Evolutionary conservation across 495 filamentous ascomycete genomes (phyloP).

Genomic region (Corynascus novoguineensis): DNA sequence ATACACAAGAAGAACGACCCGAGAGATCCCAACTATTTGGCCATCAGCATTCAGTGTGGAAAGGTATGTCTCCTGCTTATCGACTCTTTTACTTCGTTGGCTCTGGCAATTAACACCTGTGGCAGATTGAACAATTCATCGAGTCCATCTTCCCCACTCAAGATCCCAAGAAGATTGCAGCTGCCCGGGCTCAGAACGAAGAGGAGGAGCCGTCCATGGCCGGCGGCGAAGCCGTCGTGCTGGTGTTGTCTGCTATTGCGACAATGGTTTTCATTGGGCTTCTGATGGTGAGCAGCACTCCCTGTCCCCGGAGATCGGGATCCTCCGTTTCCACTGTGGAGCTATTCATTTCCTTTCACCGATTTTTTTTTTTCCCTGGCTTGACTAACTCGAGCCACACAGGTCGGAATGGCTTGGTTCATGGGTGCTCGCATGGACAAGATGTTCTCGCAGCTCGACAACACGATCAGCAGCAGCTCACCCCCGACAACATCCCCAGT

Average conservation of each 20-base stretch:
- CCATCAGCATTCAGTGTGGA: constrained; percentile 85
- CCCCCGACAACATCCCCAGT: constrained; percentile 18
- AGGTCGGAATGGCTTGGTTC: constrained; percentile 64
- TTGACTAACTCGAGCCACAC: constrained; percentile 4
- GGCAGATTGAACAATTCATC: constrained; percentile 93
- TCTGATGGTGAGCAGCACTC: constrained; percentile 40
- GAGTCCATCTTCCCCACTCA: constrained; percentile 84
- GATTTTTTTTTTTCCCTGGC: background rate
- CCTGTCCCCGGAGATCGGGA: background rate
- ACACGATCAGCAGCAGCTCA: constrained; percentile 18
- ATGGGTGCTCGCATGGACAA: constrained; percentile 58
- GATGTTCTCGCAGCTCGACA: constrained; percentile 32
- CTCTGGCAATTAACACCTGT: constrained; percentile 3
- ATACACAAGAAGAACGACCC: constrained; percentile 96
- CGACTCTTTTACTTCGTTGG: background rate
- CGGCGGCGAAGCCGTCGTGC: constrained; percentile 32
- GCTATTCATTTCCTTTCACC: background rate
- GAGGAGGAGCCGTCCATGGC: constrained; percentile 27
- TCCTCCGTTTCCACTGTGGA: constrained; percentile 10
- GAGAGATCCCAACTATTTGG: constrained; percentile 85
- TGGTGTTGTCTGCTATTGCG: constrained; percentile 31
- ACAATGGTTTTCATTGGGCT: constrained; percentile 36
- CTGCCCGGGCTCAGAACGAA: constrained; percentile 24
- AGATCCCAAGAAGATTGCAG: constrained; percentile 42
- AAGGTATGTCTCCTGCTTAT: constrained; percentile 54